A percentile compares a stretch with the other conserved stretches of the same genome.
These are phyloP conservation scores for Cornus suecica DNA, from an alignment of 148 eudicot species.

Conservation along the genomic window DNA sequence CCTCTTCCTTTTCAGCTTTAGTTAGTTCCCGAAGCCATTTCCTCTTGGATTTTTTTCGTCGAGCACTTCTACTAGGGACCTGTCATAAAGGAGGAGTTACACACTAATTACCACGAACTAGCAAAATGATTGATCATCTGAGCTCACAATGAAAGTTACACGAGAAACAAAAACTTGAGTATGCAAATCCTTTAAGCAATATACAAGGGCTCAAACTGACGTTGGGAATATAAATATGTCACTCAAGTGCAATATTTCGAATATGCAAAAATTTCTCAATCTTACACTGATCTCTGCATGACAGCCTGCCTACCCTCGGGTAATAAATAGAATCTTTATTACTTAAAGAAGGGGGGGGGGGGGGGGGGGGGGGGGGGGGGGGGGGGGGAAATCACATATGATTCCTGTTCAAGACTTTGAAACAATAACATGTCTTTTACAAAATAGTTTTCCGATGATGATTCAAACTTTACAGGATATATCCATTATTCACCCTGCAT, in stretches of 20 bases:
- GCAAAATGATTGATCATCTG: neutral
- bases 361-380: no score
- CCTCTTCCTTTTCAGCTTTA: slow-evolving; percentile 45
- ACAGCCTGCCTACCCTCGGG: neutral
- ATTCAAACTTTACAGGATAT: neutral
- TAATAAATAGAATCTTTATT: neutral
- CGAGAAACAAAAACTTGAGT: neutral
- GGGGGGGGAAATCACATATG: neutral
- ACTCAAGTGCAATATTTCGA: neutral
- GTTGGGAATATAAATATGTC: neutral
- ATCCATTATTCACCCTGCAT: neutral
- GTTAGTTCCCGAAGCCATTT: slow-evolving; percentile 30
- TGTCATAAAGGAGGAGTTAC: slow-evolving; percentile 17
- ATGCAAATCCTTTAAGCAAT: neutral
- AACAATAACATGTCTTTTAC: neutral
- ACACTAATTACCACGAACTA: neutral
- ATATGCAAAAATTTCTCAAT: neutral
- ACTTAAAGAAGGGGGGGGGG: no score
- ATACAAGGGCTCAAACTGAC: neutral
- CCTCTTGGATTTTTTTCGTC: slow-evolving; percentile 55
- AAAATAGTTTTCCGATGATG: neutral
- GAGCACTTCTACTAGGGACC: slow-evolving; percentile 60
- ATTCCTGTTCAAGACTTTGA: neutral
- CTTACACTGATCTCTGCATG: neutral
- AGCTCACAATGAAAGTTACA: neutral